Conservation (phyloP, 208 protist genomes). For the Trypanosoma lewisi region DNA sequence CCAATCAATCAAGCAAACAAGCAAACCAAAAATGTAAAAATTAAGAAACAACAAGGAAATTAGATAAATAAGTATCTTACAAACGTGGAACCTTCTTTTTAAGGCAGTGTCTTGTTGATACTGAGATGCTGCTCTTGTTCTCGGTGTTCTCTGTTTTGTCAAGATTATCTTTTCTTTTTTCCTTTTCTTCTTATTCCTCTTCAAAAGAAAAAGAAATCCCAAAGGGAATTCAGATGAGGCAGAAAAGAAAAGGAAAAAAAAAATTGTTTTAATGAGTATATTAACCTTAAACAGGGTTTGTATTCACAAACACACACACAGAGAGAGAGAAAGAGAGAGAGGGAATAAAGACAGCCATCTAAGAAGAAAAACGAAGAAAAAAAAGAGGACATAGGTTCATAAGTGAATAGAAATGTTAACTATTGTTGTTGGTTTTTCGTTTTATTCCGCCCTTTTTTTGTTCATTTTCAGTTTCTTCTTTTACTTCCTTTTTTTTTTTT, state of each 20-base stretch:
- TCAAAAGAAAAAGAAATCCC: neutral
- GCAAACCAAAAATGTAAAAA: neutral
- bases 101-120: too few relatives aligned
- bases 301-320: neutral
- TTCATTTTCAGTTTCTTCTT: slow-evolving; percentile 10
- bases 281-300: too few relatives aligned
- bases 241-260: slow-evolving; percentile 27
- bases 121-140: too few relatives aligned
- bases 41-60: neutral
- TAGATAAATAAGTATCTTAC: too few relatives aligned
- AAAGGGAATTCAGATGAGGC: neutral
- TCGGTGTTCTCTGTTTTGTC: too few relatives aligned
- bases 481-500: neutral
- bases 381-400: too few relatives aligned
- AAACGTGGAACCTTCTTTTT: too few relatives aligned
- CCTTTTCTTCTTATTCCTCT: neutral
- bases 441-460: neutral
- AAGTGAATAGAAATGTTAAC: slow-evolving; percentile 4
- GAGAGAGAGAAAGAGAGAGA: neutral
- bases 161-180: neutral
- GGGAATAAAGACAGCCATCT: neutral
- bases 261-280: too few relatives aligned
- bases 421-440: neutral
- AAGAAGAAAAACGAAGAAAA: neutral
- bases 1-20: too few relatives aligned